phyloP scores from a whole-genome alignment of 139 green algal species.

The Chlamydomonas sp. region DNA sequence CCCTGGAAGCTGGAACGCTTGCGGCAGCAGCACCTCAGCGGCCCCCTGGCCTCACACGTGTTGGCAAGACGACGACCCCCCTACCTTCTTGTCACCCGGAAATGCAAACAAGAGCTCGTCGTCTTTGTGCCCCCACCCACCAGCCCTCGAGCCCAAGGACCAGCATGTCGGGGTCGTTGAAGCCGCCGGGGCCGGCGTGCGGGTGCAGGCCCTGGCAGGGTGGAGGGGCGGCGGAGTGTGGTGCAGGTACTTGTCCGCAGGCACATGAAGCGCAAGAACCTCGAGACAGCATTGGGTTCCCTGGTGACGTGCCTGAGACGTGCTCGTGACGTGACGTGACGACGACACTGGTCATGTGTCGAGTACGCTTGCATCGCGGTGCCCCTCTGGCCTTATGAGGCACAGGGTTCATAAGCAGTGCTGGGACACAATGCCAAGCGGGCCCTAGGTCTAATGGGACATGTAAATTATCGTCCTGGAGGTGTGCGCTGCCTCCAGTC shows the following conservation, averaged over 20 bases:
- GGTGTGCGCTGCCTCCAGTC: not conserved
- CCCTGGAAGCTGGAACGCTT: too few species aligned
- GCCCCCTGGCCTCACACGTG: too few species aligned
- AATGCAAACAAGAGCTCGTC: not conserved
- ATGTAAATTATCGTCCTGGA: not conserved
- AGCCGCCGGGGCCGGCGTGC: slow-evolving; percentile 39
- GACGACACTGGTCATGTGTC: too few species aligned
- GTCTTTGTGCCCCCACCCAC: not conserved
- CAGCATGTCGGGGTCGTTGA: slow-evolving; percentile 75
- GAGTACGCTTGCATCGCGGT: too few species aligned
- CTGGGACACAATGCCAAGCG: too few species aligned
- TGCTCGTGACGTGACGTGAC: too few species aligned
- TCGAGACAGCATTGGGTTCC: too few species aligned
- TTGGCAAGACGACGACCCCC: not conserved
- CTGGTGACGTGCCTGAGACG: too few species aligned
- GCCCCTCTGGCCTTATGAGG: too few species aligned
- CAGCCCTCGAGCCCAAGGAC: slow-evolving; percentile 68
- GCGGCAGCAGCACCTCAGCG: too few species aligned
- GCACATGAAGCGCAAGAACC: not conserved
- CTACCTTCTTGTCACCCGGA: not conserved
- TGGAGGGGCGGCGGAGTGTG: too few species aligned
- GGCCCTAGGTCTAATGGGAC: not conserved
- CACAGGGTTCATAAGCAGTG: too few species aligned
- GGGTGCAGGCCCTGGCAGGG: not conserved
- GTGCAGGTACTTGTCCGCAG: slow-evolving; percentile 49